Evolutionary conservation across 2,329 filamentous ascomycete species (phyloP), one percentile per base, ranked within the genome.

Genomic region (Ophiocordyceps australis): DNA sequence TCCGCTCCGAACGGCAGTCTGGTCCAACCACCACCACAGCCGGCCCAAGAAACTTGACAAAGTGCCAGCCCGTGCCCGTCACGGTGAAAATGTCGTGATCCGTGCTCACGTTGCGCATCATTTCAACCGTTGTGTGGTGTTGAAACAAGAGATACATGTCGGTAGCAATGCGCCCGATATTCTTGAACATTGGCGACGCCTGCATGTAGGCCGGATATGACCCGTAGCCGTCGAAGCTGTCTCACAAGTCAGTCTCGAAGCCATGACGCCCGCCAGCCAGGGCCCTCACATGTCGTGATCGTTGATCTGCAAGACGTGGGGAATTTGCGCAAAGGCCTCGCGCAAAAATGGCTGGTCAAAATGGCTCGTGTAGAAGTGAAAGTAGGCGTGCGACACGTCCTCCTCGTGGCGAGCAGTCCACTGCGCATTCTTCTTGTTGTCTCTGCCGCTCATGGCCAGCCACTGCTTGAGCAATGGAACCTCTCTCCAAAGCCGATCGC

Each of bases 121-220:
- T 79, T 44, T 95, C 89, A 4, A 91, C 62, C 0, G 86, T 95
- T 0, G 89, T 95, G 49, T 98, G 89, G 44, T 98, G 89, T 45
- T 98, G 89, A 62, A 98, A 98, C 7, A 98, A 66, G 19, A 98
- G 64, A 45, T 95, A 98, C 85, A 94, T 94, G 38, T 95, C 83
- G 28, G 91, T 85, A 14, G 83, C 89, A 33, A 98, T 75, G 20
- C 89, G 73, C 14, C 89, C 89, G 42, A 95, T 92, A 45, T 95
- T 95, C 55, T 92, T 94, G 61, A 98, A 95, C 55, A 95, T 83
- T 35, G 92, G 77, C 12, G 83, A 94, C 37, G 80, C 80, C 45
- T 98, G 89, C 86, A 98, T 95, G 46, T 95, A 91, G 33, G 93
- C 83, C 0, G 89, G 89, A 42, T 95, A 98, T 2, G 83, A 93